Conservation (phyloP, 2,329 filamentous ascomycete genomes). For the Nothophoma quercina region DNA sequence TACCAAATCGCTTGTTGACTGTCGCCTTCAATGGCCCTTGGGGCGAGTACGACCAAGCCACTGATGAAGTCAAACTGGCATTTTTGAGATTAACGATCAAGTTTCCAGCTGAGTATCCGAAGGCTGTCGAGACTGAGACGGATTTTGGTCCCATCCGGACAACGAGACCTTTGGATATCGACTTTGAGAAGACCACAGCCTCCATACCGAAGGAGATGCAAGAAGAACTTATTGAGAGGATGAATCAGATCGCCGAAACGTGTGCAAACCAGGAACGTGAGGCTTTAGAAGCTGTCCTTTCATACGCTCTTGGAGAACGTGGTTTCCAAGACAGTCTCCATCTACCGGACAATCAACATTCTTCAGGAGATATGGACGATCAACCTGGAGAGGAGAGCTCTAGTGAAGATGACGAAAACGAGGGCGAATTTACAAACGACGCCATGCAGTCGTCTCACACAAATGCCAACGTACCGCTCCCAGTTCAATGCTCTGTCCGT, state of each 20-base stretch:
- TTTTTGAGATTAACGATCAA: conserved; percentile 66
- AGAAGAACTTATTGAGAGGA: conserved; percentile 57
- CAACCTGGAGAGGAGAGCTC: conserved; percentile 73
- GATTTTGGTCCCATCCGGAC: conserved; percentile 36
- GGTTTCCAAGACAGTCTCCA: conserved; percentile 64
- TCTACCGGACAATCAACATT: conserved; percentile 62
- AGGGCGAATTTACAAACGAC: conserved; percentile 57
- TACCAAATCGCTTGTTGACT: conserved; percentile 60
- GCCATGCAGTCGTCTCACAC: conserved; percentile 63
- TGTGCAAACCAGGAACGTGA: conserved; percentile 62
- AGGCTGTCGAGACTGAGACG: conserved; percentile 50
- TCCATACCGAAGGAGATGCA: conserved; percentile 60
- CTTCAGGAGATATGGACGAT: conserved; percentile 48
- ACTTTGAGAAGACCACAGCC: conserved; percentile 64
- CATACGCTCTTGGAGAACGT: conserved; percentile 67
- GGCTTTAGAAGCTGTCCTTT: conserved; percentile 68
- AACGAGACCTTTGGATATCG: conserved; percentile 58
- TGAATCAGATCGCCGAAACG: conserved; percentile 63
- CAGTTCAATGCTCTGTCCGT: conserved; percentile 64
- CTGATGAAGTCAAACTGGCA: conserved; percentile 51
- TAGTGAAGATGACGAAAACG: conserved; percentile 79
- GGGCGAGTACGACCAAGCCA: conserved; percentile 53
- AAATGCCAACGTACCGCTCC: conserved; percentile 70
- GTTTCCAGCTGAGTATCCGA: conserved; percentile 66
- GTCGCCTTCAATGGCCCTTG: conserved; percentile 68